Conservation (phyloP, 495 filamentous ascomycete species). For the Xylaria sp. region DNA sequence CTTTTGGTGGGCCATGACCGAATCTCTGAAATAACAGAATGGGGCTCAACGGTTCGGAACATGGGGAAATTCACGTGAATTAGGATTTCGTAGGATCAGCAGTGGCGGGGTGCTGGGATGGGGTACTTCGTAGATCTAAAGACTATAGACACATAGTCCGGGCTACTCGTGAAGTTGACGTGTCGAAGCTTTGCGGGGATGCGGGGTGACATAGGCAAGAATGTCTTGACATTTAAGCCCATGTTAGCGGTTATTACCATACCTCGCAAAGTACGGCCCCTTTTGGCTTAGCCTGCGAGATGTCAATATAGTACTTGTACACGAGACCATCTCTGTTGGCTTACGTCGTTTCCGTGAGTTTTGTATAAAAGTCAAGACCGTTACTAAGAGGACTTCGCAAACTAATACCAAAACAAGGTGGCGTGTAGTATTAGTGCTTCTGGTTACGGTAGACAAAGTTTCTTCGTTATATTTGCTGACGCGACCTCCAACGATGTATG, state of each 20-base stretch:
- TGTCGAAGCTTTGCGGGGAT: constrained; percentile 19
- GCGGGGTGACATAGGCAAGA: not conserved
- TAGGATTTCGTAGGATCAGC: not conserved
- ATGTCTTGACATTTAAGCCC: not conserved
- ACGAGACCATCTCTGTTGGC: not conserved
- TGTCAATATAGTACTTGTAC: not conserved
- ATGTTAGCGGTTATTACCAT: not conserved
- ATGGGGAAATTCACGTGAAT: not conserved
- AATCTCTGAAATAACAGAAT: not conserved
- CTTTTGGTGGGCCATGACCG: not conserved
- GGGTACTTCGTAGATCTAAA: not conserved
- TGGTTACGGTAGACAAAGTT: not conserved
- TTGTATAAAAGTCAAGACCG: no score
- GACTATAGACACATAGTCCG: no score
- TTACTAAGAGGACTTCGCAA: constrained; percentile 8
- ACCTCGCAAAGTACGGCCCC: constrained; percentile 19
- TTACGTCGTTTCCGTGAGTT: not conserved
- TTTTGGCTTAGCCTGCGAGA: constrained; percentile 16
- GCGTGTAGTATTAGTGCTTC: not conserved
- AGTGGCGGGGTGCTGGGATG: not conserved
- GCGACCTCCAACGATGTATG: not conserved
- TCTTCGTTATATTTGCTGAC: not conserved
- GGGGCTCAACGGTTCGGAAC: not conserved
- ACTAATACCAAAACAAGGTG: constrained; percentile 11
- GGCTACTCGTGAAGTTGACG: not conserved